Base-by-base conservation (phyloP, 331 rosid genomes). In the Cydonia oblonga region DNA sequence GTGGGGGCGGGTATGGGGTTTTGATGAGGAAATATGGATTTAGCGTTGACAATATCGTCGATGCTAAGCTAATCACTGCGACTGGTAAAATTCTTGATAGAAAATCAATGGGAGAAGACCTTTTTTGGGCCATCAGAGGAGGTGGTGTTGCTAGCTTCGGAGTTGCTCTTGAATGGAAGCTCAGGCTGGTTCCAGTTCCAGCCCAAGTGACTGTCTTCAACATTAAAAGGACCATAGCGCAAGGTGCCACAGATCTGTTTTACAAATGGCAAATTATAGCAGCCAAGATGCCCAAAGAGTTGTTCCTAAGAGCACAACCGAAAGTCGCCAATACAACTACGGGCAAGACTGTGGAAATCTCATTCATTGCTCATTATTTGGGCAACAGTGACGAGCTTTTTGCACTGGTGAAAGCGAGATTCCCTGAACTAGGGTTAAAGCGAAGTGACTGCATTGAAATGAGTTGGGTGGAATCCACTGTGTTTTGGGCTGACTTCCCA, bases 401-500 rank as follows among this genome's bases (percentile, higher is more conserved):
- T 28, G 62, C 76, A 1, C 30, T 81, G 54, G 24, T 86, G 82
- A 79, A 49, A 0, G 54, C 69, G 11, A 79, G 72, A 9, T 88
- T 88, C 18, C 65, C 89, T 0, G 85, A 84, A 18, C 19, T 88
- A 70, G 83, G 78, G 16, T 38, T 88, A 73, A 56, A 66, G 76
- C 53, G 19, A 8, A 63, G 76, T 5, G 46, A 84, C 9, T 74
- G 82, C 33, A 71, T 51, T 1, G 76, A 84, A 19, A 62, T 83
- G 76, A 84, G 82, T 14, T 88, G 93, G 93, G 73, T 82, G 26
- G 78, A 86, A 4, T 84, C 84, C 2, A 86, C 82, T 23, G 59
- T 80, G 0, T 78, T 61, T 77, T 86, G 81, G 79, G 83, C 71
- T 9, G 73, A 72, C 4, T 42, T 10, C 46, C 66, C 75, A 6